Evolutionary conservation across 768 basidiomycete species (phyloP).

Genomic region (Daedalea quercina): DNA sequence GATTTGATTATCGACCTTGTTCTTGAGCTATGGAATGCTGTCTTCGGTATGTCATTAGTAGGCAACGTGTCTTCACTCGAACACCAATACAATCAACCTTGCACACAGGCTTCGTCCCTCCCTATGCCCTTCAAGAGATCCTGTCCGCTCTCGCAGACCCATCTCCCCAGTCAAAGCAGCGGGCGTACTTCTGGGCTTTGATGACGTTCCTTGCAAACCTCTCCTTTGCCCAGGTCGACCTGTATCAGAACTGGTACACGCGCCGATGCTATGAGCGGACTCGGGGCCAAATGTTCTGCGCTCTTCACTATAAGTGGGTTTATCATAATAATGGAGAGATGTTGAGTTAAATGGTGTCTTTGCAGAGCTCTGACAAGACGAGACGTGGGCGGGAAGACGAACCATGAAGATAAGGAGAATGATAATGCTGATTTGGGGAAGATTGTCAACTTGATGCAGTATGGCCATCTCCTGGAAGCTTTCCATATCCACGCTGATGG

Average conservation of each 20-base stretch:
- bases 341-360: not conserved
- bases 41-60: conserved; percentile 34
- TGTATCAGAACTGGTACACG: conserved; percentile 61
- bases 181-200: conserved; percentile 53
- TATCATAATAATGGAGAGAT: not conserved
- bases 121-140: conserved; percentile 60
- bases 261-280: conserved; percentile 67
- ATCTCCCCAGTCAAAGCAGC: conserved; percentile 30
- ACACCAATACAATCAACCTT: not conserved
- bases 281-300: conserved; percentile 64
- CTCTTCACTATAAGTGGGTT: conserved; percentile 51
- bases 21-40: conserved; percentile 55
- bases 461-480: conserved; percentile 11
- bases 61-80: not conserved
- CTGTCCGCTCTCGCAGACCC: conserved; percentile 41
- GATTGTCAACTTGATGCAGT: conserved; percentile 75
- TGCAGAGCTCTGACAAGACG: conserved; percentile 44
- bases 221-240: conserved; percentile 61
- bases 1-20: conserved; percentile 56
- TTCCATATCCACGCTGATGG: not conserved
- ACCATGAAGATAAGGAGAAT: conserved; percentile 22
- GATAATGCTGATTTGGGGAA: conserved; percentile 53
- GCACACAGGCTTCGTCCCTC: conserved; percentile 52
- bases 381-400: conserved; percentile 45
- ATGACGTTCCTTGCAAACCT: conserved; percentile 55